Base-by-base conservation (phyloP, 2,329 filamentous ascomycete species). In the Alternaria conjuncta region DNA sequence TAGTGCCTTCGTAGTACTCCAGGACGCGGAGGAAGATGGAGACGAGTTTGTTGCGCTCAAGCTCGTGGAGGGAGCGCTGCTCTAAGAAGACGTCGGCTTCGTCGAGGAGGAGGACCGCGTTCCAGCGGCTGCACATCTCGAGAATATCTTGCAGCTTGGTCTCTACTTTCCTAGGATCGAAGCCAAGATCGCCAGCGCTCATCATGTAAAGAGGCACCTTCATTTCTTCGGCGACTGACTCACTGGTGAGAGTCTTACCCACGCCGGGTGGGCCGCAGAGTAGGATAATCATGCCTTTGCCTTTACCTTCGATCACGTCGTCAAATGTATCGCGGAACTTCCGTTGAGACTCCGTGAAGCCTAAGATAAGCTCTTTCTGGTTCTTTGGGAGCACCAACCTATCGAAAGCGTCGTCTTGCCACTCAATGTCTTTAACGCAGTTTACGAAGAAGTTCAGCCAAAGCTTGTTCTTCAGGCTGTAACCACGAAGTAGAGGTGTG, bases 141-240 rank as follows among this genome's bases (percentile, higher is more conserved):
- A 96, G 84, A 46, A 96, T 93, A 78, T 92, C 92, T 75, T 93
- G 90, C 8, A 97, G 82, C 73, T 95, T 90, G 7, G 82, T 83
- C 77, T 97, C 93, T 1, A 97, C 65, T 13, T 73, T 71, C 1
- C 70, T 60, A 0, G 83, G 80, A 36, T 82, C 77, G 11, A 81
- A 78, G 15, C 92, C 92, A 0, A 97, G 84, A 78, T 96, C 92
- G 15, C 92, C 92, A 0, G 92, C 92, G 6, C 88, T 91, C 43
- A 92, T 91, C 86, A 92, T 92, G 78, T 96, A 96, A 11, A 73
- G 62, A 5, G 68, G 69, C 4, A 71, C 61, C 59, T 71, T 66
- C 63, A 67, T 64, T 18, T 70, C 64, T 51, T 71, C 64, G 11
- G 71, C 69, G 20, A 73, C 67, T 2, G 62, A 65, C 54, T 73